Conservation (phyloP, 305 asterid species). For the Rubia balearica region DNA sequence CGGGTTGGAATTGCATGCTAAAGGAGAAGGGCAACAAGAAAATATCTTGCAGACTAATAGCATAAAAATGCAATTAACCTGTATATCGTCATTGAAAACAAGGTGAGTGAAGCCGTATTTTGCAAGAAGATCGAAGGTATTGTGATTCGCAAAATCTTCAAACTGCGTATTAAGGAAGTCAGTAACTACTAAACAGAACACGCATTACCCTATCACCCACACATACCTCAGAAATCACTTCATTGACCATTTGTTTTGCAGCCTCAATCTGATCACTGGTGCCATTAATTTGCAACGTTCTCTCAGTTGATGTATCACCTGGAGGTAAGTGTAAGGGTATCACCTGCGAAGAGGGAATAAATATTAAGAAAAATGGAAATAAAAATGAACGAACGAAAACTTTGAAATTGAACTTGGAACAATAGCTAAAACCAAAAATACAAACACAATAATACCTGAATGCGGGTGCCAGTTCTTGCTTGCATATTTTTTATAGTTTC, state of each 20-base stretch:
- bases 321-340: slow-evolving; percentile 96
- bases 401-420: not conserved
- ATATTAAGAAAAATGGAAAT: not conserved
- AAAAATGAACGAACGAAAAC: too few species aligned
- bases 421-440: not conserved
- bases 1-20: too few species aligned
- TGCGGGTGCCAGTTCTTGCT: slow-evolving; percentile 81
- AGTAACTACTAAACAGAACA: slow-evolving; percentile 17
- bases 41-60: not conserved
- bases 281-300: slow-evolving; percentile 92
- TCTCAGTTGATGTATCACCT: slow-evolving; percentile 84
- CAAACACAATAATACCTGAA: slow-evolving; percentile 48
- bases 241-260: slow-evolving; percentile 74
- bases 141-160: slow-evolving; percentile 97
- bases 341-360: slow-evolving; percentile 40
- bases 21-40: slow-evolving; percentile 5
- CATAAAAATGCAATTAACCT: slow-evolving; percentile 35
- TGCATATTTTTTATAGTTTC: slow-evolving; percentile 96
- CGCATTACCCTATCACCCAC: not conserved
- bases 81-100: slow-evolving; percentile 94
- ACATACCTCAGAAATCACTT: slow-evolving; percentile 94
- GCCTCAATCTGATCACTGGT: slow-evolving; percentile 83
- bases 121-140: slow-evolving; percentile 88
- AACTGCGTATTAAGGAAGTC: slow-evolving; percentile 43
- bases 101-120: slow-evolving; percentile 84